Evolutionary conservation across 208 protist species (phyloP).

Genomic region (Trypanosoma cruzi): DNA sequence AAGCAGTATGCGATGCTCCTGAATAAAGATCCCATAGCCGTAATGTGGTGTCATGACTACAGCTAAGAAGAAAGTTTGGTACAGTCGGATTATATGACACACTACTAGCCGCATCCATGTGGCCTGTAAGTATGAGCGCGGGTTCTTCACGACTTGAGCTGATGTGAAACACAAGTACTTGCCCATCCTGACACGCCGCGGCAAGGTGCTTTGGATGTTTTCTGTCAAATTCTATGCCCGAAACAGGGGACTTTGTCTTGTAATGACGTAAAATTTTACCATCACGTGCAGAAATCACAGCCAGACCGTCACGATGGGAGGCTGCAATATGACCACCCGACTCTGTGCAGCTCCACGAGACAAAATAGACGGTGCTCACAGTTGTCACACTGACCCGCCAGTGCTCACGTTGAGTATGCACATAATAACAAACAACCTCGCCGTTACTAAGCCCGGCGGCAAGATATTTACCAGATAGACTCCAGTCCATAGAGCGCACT

Average conservation of each 20-base stretch:
- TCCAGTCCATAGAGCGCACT: constrained; percentile 82
- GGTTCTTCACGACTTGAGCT: constrained; percentile 47
- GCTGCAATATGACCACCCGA: constrained; percentile 60
- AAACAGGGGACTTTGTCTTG: constrained; percentile 42
- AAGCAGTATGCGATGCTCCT: constrained; percentile 63
- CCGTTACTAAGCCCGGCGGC: constrained; percentile 69
- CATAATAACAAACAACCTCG: constrained; percentile 74
- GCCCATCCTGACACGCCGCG: constrained; percentile 84
- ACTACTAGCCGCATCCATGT: constrained; percentile 77
- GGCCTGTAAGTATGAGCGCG: constrained; percentile 62
- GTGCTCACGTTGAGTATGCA: constrained; percentile 59
- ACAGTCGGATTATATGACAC: constrained; percentile 79
- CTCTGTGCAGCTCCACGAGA: constrained; percentile 49
- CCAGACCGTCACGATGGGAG: constrained; percentile 54
- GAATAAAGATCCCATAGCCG: constrained; percentile 90
- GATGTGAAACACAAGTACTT: constrained; percentile 79
- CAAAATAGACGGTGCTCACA: constrained; percentile 44
- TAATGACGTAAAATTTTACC: constrained; percentile 79
- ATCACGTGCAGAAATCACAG: constrained; percentile 64
- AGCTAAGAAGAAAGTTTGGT: constrained; percentile 74
- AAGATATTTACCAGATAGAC: constrained; percentile 80
- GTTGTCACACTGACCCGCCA: constrained; percentile 59
- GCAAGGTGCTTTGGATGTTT: constrained; percentile 63
- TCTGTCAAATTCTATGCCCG: constrained; percentile 76
- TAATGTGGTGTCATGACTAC: constrained; percentile 88